A percentile compares a stretch with the other conserved stretches of the same genome.
Conservation (phyloP, 805 yeast genomes). For the Peterozyma toletana region DNA sequence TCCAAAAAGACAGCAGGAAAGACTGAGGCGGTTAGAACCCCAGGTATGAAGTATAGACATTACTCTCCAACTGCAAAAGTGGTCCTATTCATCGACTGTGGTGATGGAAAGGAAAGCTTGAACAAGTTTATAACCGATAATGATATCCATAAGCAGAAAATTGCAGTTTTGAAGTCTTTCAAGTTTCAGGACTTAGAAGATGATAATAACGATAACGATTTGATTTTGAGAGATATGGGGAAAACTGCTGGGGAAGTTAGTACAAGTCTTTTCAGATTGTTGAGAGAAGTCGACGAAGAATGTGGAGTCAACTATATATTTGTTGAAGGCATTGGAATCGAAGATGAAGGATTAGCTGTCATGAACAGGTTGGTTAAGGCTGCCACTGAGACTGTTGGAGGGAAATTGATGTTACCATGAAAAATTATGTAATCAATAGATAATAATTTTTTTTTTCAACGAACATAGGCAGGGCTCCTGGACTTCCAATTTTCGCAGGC, state of each 20-base stretch:
- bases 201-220: conserved; percentile 9
- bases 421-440: too few relatives aligned
- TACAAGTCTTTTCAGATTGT: conserved; percentile 59
- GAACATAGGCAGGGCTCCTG: too few relatives aligned
- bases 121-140: conserved; percentile 13
- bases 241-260: conserved; percentile 54
- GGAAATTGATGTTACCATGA: not conserved
- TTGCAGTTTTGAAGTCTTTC: conserved; percentile 46
- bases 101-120: conserved; percentile 31
- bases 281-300: conserved; percentile 70
- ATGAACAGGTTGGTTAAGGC: conserved; percentile 90
- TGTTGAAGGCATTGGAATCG: conserved; percentile 75
- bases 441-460: too few relatives aligned
- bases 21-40: conserved; percentile 73
- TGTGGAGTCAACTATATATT: conserved; percentile 60
- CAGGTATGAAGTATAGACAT: conserved; percentile 97
- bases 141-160: conserved; percentile 18
- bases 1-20: conserved; percentile 63
- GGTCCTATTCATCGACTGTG: conserved; percentile 48
- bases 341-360: conserved; percentile 83
- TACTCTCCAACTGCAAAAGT: conserved; percentile 90
- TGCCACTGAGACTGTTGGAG: conserved; percentile 39
- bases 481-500: too few relatives aligned
- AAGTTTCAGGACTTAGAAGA: conserved; percentile 19
- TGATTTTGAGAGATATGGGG: conserved; percentile 34